These are phyloP conservation scores for Oryza longistaminata DNA, from an alignment of 176 grass and related monocot genomes.

Conservation along the genomic window DNA sequence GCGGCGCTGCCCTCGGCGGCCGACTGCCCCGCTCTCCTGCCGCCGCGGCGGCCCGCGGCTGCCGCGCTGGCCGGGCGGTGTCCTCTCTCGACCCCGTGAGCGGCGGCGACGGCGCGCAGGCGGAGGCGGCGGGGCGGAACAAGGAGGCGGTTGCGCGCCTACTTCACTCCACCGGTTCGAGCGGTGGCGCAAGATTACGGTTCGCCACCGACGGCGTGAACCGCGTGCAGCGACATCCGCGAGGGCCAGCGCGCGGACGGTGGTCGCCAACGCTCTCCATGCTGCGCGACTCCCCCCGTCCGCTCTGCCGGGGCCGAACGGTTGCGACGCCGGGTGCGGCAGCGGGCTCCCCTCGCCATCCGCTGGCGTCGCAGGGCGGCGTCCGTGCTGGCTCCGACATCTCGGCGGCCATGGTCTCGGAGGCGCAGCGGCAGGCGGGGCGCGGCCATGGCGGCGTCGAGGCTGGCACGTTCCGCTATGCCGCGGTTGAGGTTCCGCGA, in stretches of 20 bases:
- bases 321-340: slow-evolving; percentile 87
- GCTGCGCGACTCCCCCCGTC: slow-evolving; percentile 58
- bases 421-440: slow-evolving; percentile 65
- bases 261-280: slow-evolving; percentile 59
- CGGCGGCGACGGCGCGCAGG: slow-evolving; percentile 61
- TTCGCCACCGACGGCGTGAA: slow-evolving; percentile 75
- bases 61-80: slow-evolving; percentile 46
- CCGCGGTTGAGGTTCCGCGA: too few species aligned
- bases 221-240: slow-evolving; percentile 94
- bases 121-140: slow-evolving; percentile 76
- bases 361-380: slow-evolving; percentile 70
- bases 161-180: slow-evolving; percentile 98
- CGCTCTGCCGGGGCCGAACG: slow-evolving; percentile 49
- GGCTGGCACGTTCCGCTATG: too few species aligned
- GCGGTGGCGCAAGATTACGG: slow-evolving; percentile 94
- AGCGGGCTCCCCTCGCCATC: slow-evolving; percentile 76
- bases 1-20: slow-evolving; percentile 49
- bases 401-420: slow-evolving; percentile 74
- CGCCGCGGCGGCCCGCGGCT: slow-evolving; percentile 47
- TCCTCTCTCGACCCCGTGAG: slow-evolving; percentile 81
- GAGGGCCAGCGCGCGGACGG: slow-evolving; percentile 81
- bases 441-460: slow-evolving; percentile 21
- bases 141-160: slow-evolving; percentile 88
- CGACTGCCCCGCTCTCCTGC: slow-evolving; percentile 49
- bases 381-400: slow-evolving; percentile 76